Conservation (phyloP, 495 filamentous ascomycete genomes). For the Talaromyces wortmannii region DNA sequence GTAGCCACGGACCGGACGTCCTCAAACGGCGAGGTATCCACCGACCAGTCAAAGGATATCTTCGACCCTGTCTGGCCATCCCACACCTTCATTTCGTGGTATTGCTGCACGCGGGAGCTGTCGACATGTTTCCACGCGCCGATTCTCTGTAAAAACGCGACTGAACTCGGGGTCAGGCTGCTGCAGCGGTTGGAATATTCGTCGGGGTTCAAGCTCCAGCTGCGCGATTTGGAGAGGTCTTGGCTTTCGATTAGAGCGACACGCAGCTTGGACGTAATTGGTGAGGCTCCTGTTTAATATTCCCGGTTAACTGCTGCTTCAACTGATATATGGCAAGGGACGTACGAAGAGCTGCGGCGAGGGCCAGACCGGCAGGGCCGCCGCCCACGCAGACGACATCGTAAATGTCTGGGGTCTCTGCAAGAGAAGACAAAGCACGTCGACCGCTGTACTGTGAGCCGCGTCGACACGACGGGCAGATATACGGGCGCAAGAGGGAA, state of each 20-base stretch:
- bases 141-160: slow-evolving; percentile 62
- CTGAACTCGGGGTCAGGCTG: slow-evolving; percentile 83
- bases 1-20: slow-evolving; percentile 67
- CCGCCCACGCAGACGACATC: slow-evolving; percentile 95
- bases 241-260: slow-evolving; percentile 88
- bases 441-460: slow-evolving; percentile 13
- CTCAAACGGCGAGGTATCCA: slow-evolving; percentile 40
- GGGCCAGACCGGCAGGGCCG: slow-evolving; percentile 88
- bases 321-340: slow-evolving; percentile 5
- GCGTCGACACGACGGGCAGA: slow-evolving; percentile 35
- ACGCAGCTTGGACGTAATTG: slow-evolving; percentile 66
- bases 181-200: slow-evolving; percentile 90
- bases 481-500: slow-evolving; percentile 27
- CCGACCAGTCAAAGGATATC: slow-evolving; percentile 79
- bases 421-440: slow-evolving; percentile 19
- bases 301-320: neutral
- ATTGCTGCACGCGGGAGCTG: slow-evolving; percentile 66
- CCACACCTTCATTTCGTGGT: slow-evolving; percentile 95
- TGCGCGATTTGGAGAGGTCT: slow-evolving; percentile 59
- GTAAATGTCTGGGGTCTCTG: slow-evolving; percentile 52
- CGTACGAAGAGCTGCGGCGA: slow-evolving; percentile 81
- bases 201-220: slow-evolving; percentile 56
- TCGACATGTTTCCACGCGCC: slow-evolving; percentile 83
- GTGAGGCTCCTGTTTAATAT: slow-evolving; percentile 48
- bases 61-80: slow-evolving; percentile 82